Evolutionary conservation across 2,329 filamentous ascomycete species (phyloP).

Genomic region (Emmonsiellopsis sp.): DNA sequence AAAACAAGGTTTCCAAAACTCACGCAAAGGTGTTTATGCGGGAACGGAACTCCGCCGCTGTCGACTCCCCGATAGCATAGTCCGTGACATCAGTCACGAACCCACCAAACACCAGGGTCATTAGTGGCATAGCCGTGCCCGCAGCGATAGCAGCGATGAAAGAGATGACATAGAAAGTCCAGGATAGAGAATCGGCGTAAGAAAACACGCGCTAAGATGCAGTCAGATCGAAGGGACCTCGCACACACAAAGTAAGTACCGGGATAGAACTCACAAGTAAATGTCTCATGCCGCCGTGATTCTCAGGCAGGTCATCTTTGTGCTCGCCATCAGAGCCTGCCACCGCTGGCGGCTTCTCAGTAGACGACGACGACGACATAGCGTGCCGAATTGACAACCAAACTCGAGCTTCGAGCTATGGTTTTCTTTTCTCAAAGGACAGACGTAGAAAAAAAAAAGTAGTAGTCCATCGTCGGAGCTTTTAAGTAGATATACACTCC

Average conservation of each 20-base stretch:
- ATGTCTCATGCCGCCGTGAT: conserved; percentile 1
- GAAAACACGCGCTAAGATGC: conserved; percentile 1
- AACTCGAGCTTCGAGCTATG: too few species aligned
- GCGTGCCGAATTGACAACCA: too few species aligned
- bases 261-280: not conserved
- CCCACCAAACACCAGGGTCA: conserved; percentile 4
- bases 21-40: conserved; percentile 1
- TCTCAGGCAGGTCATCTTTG: not conserved
- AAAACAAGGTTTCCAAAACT: not conserved
- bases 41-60: conserved; percentile 1
- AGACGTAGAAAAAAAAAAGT: too few species aligned
- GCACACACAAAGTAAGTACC: not conserved
- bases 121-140: not conserved
- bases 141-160: not conserved
- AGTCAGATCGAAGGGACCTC: not conserved
- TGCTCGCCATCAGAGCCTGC: not conserved
- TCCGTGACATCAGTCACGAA: conserved; percentile 1
- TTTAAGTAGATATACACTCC: too few species aligned
- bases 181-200: conserved; percentile 1
- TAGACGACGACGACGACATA: not conserved
- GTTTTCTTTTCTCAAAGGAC: too few species aligned
- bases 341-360: not conserved
- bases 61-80: not conserved
- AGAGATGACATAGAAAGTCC: not conserved
- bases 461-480: too few species aligned